Base-by-base conservation (phyloP, 1,284 basidiomycete species). In the Phylloboletellus chloephorus region DNA sequence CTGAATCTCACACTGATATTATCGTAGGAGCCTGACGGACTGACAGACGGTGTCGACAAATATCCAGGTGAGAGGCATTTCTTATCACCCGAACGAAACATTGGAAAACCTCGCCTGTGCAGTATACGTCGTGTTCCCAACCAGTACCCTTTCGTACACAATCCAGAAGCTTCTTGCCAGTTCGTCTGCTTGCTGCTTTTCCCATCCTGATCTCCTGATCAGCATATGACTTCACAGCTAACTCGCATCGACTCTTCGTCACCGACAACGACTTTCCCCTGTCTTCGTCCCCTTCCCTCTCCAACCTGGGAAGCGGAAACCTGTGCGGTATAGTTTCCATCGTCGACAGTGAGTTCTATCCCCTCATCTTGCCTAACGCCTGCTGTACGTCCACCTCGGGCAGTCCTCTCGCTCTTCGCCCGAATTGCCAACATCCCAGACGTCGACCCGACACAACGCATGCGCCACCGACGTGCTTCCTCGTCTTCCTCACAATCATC, bases 101-200 rank as follows among this genome's bases (percentile, higher is more conserved):
- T 22, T 13, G n/a, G 23, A 48, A 35, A 17, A 23, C 4, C 39
- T 31, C 16, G 1, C 23, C 21, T n/a, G 4, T 25, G 2, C 54
- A 82, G 85, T 86, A 0, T 88, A 88, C 54, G 82, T 81, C 38
- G 80, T 86, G 16, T 67, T 72, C 15, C 74, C 80, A 0, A 73
- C 69, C 24, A 82, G 70, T 50, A 71, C 74, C 2, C 67, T 88
- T 7, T 68, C 72, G 7, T 84, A 79, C 56, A 78, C 82, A 0
- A 78, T 87, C 41, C 74, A 87, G 62, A 88, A 88, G 59, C 66
- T 88, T 11, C 70, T 88, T 13, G 83, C 85, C 2, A 88, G 85
- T 88, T 52, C 48, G 83, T 68, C 22, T 19, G 11, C 11, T 28
- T 19, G 0, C 2, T 4, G 2, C 11, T 13, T 16, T 13, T 7